phyloP scores from a whole-genome alignment of 441 rosid genomes.

The Lepidium campestre region DNA sequence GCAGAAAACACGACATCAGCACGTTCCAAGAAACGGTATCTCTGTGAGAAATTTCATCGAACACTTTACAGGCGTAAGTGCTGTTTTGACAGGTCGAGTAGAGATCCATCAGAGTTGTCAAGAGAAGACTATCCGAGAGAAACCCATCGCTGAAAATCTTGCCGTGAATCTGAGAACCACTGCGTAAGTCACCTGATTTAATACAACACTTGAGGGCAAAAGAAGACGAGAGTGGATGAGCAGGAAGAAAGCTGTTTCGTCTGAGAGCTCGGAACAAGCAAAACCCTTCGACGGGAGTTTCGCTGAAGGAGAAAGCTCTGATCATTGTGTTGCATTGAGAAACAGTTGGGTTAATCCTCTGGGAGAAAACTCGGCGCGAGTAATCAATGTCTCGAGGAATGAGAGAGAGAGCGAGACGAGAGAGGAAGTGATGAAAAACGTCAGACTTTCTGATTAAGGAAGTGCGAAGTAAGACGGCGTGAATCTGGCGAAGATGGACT shows the following conservation, averaged over 20 bases:
- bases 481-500: constrained; percentile 59
- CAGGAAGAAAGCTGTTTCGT: constrained; percentile 23
- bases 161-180: constrained; percentile 62
- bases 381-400: constrained; percentile 30
- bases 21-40: constrained; percentile 77
- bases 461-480: constrained; percentile 50
- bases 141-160: constrained; percentile 57
- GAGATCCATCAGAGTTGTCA: constrained; percentile 62
- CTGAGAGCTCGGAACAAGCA: constrained; percentile 41
- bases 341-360: constrained; percentile 36
- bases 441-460: constrained; percentile 38
- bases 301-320: constrained; percentile 50
- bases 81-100: constrained; percentile 37
- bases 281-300: constrained; percentile 50
- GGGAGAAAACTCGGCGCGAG: constrained; percentile 47
- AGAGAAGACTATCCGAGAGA: constrained; percentile 50
- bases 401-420: constrained; percentile 42
- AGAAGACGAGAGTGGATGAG: constrained; percentile 51
- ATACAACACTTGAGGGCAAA: constrained; percentile 57
- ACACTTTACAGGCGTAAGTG: constrained; percentile 50
- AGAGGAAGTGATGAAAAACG: constrained; percentile 48
- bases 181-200: constrained; percentile 28
- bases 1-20: constrained; percentile 57
- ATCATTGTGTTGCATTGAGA: constrained; percentile 66
- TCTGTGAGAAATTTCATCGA: constrained; percentile 56